Percentiles rank a stretch among this genome's conserved stretches.
Conservation (phyloP, 2,329 filamentous ascomycete genomes). For the Colletotrichum sp. region DNA sequence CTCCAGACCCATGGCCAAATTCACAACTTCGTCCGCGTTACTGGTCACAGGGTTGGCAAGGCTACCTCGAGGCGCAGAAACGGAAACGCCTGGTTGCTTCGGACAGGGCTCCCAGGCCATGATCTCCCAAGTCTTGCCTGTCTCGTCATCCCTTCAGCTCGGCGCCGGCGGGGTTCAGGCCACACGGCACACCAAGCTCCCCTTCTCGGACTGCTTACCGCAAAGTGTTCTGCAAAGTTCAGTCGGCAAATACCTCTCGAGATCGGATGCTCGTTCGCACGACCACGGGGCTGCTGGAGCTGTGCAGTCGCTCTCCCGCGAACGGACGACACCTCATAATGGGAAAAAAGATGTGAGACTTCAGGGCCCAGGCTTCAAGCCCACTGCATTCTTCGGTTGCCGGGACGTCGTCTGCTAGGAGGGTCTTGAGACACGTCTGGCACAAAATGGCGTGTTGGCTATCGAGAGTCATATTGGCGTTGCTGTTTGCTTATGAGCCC, state of each 20-base stretch:
- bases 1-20: background rate
- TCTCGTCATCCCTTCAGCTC: conserved; percentile 14
- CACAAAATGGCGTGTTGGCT: conserved; percentile 11
- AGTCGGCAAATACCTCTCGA: background rate
- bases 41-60: conserved; percentile 16
- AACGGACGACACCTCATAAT: background rate
- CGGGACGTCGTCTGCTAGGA: conserved; percentile 7
- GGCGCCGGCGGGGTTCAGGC: background rate
- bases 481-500: background rate
- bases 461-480: background rate
- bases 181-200: conserved; percentile 1
- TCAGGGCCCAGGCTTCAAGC: conserved; percentile 7
- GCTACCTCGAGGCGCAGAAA: conserved; percentile 13
- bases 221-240: background rate
- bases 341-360: conserved; percentile 5
- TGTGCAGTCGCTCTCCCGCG: background rate
- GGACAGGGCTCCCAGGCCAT: conserved; percentile 11
- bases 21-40: background rate
- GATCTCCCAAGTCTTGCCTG: conserved; percentile 12
- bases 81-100: conserved; percentile 9
- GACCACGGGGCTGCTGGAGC: background rate
- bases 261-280: background rate
- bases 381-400: conserved; percentile 18
- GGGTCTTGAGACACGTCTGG: conserved; percentile 18
- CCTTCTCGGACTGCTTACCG: background rate